Percentiles rank a stretch among this genome's conserved stretches.
Conservation (phyloP, 2,329 filamentous ascomycete genomes). For the Nigrograna mackinnonii region DNA sequence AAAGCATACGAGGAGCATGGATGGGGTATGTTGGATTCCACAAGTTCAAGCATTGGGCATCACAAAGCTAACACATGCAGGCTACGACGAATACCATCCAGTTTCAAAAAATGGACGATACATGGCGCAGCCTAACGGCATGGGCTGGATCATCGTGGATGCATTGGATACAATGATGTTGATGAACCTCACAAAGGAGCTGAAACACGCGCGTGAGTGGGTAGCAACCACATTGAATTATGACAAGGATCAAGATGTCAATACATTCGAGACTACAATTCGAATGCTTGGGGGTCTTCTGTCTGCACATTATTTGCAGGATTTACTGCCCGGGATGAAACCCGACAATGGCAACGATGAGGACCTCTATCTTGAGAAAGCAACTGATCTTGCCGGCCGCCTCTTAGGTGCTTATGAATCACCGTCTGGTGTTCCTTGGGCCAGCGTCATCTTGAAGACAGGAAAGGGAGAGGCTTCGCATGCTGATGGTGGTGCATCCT, state of each 20-base stretch:
- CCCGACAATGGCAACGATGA: slow-evolving; percentile 75
- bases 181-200: slow-evolving; percentile 90
- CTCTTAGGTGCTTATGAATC: slow-evolving; percentile 88
- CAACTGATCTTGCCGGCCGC: slow-evolving; percentile 87
- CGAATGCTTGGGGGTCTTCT: slow-evolving; percentile 94
- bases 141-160: slow-evolving; percentile 99
- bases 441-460: slow-evolving; percentile 85
- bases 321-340: slow-evolving; percentile 76
- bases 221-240: slow-evolving; percentile 79
- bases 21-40: slow-evolving; percentile 71
- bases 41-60: not conserved
- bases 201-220: slow-evolving; percentile 87
- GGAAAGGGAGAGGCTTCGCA: slow-evolving; percentile 79
- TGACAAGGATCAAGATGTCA: slow-evolving; percentile 93
- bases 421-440: slow-evolving; percentile 81
- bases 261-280: slow-evolving; percentile 97
- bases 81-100: slow-evolving; percentile 86
- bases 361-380: slow-evolving; percentile 94
- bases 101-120: slow-evolving; percentile 76
- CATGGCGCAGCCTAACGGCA: slow-evolving; percentile 79
- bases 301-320: slow-evolving; percentile 94
- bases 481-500: slow-evolving; percentile 82
- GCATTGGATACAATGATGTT: slow-evolving; percentile 95
- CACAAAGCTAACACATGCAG: slow-evolving; percentile 15
- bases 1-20: slow-evolving; percentile 89